A percentile compares a stretch with the other conserved stretches of the same genome.
These are phyloP conservation scores for Dipteronia dyeriana DNA, from an alignment of 345 rosid species.

Conservation along the genomic window DNA sequence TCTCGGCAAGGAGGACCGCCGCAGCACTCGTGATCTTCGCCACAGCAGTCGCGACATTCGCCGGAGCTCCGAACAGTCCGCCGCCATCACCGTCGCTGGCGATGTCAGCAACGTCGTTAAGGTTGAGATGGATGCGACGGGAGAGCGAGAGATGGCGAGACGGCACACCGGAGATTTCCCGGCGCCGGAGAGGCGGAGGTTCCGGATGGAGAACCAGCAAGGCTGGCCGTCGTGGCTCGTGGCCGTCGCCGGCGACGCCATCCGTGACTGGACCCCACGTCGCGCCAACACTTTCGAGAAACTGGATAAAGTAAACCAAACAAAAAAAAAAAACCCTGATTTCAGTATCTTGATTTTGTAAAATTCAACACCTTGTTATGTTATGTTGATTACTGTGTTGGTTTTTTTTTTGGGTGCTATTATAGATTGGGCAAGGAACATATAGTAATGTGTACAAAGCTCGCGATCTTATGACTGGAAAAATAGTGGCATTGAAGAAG, in stretches of 20 bases:
- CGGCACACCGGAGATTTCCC: slow-evolving; percentile 38
- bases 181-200: slow-evolving; percentile 39
- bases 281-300: slow-evolving; percentile 79
- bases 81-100: slow-evolving; percentile 30
- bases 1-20: slow-evolving; percentile 43
- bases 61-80: slow-evolving; percentile 36
- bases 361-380: neutral
- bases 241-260: slow-evolving; percentile 75
- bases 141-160: slow-evolving; percentile 32
- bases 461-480: slow-evolving; percentile 71
- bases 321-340: neutral
- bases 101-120: slow-evolving; percentile 26
- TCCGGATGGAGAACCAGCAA: slow-evolving; percentile 33
- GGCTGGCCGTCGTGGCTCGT: slow-evolving; percentile 90
- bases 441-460: slow-evolving; percentile 97
- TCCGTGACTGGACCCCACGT: slow-evolving; percentile 76
- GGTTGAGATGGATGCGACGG: slow-evolving; percentile 28
- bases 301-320: slow-evolving; percentile 65
- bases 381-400: neutral
- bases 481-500: slow-evolving; percentile 91
- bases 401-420: neutral
- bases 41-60: slow-evolving; percentile 28
- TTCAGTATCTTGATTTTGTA: neutral
- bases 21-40: slow-evolving; percentile 26
- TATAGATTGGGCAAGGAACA: slow-evolving; percentile 93